phyloP scores from a whole-genome alignment of 1,284 basidiomycete species.

The Sporisorium sorghi region DNA sequence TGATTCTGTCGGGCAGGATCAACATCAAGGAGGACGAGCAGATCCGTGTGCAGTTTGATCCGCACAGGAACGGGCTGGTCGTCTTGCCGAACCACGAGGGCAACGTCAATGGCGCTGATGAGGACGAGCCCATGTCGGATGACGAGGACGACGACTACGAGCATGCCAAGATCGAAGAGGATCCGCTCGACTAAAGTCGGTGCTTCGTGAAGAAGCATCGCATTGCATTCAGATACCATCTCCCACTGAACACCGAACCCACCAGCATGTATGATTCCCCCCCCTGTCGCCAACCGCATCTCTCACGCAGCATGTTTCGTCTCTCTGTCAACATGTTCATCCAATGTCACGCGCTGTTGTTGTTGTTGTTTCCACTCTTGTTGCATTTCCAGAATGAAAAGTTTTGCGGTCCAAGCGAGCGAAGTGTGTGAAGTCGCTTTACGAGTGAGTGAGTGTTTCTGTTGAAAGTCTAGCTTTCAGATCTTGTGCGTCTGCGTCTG shows the following conservation, averaged over 20 bases:
- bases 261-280: neutral
- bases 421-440: no score
- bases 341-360: no score
- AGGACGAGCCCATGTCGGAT: conserved; percentile 61
- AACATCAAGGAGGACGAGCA: conserved; percentile 84
- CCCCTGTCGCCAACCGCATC: no score
- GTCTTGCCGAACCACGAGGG: conserved; percentile 84
- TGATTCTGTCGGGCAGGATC: conserved; percentile 85
- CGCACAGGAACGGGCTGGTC: conserved; percentile 81
- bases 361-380: no score
- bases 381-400: no score
- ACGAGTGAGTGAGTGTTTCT: no score
- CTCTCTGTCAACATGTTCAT: neutral
- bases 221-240: neutral
- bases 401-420: no score
- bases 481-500: conserved; percentile 31
- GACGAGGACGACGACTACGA: conserved; percentile 62
- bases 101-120: conserved; percentile 28
- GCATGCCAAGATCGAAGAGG: conserved; percentile 47
- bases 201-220: no score
- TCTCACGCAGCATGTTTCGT: neutral
- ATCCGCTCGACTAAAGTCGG: conserved; percentile 52
- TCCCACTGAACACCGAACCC: neutral
- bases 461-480: no score
- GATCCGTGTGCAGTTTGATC: conserved; percentile 83